Evolutionary conservation across 345 rosid genomes (phyloP), one percentile per base, ranked within the genome.

Genomic region (Salix brachista): DNA sequence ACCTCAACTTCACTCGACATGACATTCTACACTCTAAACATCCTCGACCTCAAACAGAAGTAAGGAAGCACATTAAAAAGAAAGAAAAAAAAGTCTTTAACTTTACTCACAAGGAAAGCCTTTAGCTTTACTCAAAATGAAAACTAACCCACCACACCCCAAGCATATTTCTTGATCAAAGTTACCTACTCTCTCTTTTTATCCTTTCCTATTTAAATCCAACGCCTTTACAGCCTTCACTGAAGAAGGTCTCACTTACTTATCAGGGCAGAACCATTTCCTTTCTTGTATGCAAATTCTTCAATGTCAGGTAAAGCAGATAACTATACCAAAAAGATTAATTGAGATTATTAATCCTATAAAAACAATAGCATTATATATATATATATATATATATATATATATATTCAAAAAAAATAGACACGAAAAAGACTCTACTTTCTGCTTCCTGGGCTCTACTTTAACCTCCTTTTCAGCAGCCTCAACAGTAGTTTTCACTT

Each of bases 231-330:
- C 21, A 50, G 1, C 19, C 54, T 50, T 50, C 6, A 16, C 54
- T 50, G 6, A 50, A 50, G 54, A 50, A 50, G 54, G 54, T 50
- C 42, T 39, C 30, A 64, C 87, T 84, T 82, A 90, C 91, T 70
- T 71, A 76, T 74, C 46, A 60, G 70, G 41, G 85, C 12, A 70
- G 88, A 75, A 68, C 78, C 82, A 37, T 82, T 85, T 6, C 80
- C 77, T 78, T 83, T 85, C 56, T 81, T 89, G 82, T 68, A 87
- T 6, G 91, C 87, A 82, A 86, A 87, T 34, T 90, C 95, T 88
- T 94, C 98, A n/a, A 94, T 91, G 75, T 88, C 97, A 26, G 90
- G 91, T 42, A 85, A 77, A 36, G 76, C 81, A 70, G 79, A 65
- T 32, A 36, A 72, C 97, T 89, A 86, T 81, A 76, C 19, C 60